Conservation (phyloP, 2,329 filamentous ascomycete species). For the Byssoonygena ceratinophila region DNA sequence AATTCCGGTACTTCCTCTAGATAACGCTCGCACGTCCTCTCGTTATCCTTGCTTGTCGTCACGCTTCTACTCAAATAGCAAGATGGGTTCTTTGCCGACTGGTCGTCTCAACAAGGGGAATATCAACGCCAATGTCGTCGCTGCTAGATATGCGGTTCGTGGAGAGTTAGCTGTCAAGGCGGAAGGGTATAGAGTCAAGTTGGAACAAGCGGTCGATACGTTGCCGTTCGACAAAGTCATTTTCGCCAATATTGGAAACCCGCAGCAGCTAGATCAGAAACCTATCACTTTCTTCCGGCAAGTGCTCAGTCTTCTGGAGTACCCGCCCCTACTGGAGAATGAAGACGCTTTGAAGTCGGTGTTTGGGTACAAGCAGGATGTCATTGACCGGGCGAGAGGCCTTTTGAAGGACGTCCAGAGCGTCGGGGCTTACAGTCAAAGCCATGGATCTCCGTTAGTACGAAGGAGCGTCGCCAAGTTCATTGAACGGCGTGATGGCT, state of each 20-base stretch:
- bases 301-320: constrained; percentile 84
- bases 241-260: constrained; percentile 97
- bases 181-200: constrained; percentile 71
- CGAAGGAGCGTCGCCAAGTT: constrained; percentile 84
- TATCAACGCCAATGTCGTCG: constrained; percentile 81
- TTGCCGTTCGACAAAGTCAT: constrained; percentile 87
- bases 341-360: constrained; percentile 63
- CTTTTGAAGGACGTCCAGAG: constrained; percentile 76
- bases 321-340: constrained; percentile 73
- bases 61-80: not conserved
- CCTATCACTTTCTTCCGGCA: constrained; percentile 98
- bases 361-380: constrained; percentile 83
- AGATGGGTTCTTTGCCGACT: constrained; percentile 16
- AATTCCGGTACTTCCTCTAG: not conserved
- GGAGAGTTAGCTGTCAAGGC: constrained; percentile 91
- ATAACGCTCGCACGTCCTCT: not conserved
- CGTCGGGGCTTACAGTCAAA: constrained; percentile 93
- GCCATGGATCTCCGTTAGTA: constrained; percentile 75
- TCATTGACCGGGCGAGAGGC: constrained; percentile 69
- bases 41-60: not conserved
- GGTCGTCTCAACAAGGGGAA: constrained; percentile 62
- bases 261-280: constrained; percentile 97
- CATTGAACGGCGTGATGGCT: constrained; percentile 85
- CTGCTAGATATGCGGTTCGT: constrained; percentile 90
- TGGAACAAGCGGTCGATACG: constrained; percentile 35